Base-by-base conservation (phyloP, 257 asterid genomes). In the Solanum paucissectum region DNA sequence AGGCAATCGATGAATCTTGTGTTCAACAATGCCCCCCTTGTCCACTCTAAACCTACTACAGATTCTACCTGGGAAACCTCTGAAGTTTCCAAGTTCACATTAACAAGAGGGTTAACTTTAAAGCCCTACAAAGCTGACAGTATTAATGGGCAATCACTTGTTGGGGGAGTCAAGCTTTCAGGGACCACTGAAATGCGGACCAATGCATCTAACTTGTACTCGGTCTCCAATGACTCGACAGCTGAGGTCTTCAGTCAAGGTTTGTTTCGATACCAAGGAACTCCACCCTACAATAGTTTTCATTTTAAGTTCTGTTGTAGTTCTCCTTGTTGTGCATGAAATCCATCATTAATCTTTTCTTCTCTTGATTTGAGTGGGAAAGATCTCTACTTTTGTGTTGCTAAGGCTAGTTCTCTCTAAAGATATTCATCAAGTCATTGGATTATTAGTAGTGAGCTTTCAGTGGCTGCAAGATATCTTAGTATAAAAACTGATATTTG, bases 71-170 rank as follows among this genome's bases (percentile, higher is more conserved):
- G 92, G 95, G 92, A 91, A 69, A 90, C 88, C 90, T 81, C 91
- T 42, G 38, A 87, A 87, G 72, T 87, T 90, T 91, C 96, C 88
- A 94, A 92, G 94, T 96, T 95, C 92, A 93, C 98, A 34, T 82
- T 93, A 6, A 93, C 96, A 33, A 93, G 91, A 89, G 94, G 89
- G 72, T 90, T 86, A 89, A 83, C 93, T 44, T 83, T 79, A 38
- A 93, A 91, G 89, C 89, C 92, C 40, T 88, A 29, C 44, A 93
- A 89, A 90, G 88, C 92, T 85, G 94, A 89, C 27, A 86, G 87
- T 46, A 82, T 83, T 52, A 89, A 84, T 21, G 91, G 90, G 62
- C 52, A 84, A 75, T 23, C 55, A 40, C 25, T 84, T 42, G 36
- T 84, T 34, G 87, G 36, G 91, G 74, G 84, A 84, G 90, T 91